Evolutionary conservation across 148 eudicot species (phyloP), one percentile per base, ranked within the genome.

Genomic region (Arctostaphylos glauca): DNA sequence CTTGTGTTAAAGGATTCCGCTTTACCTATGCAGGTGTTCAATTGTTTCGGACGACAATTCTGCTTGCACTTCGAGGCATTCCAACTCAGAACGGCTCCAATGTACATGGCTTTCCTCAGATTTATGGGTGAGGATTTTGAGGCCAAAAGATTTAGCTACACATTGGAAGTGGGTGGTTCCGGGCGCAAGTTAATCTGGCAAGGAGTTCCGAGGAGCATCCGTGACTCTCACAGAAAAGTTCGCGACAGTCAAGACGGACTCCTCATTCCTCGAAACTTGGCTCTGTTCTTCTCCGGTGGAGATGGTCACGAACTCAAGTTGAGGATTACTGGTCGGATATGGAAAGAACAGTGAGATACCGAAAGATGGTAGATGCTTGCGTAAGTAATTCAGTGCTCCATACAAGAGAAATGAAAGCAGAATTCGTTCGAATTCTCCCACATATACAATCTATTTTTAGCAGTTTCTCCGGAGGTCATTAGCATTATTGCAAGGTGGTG

Each of bases 51-150:
- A 43, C 84, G 87, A 74, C 88, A 85, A 21, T 90, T 90, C 77
- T 88, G 87, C 81, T 74, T 91, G 82, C 94, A 91, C 74, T 91
- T 91, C 54, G 94, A 91, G 82, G 94, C 94, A 0, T 91, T 88
- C 80, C 85, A 83, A 59, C 91, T 91, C 5, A 91, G 94, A 7
- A 68, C 77, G 43, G 76, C 94, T 43, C 92, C 91, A 5, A 91
- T 90, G 31, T 91, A 86, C 86, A 91, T 90, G 83, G 90, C 94
- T 3, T 91, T 91, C 81, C 71, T 91, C 6, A 88, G 91, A 48
- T 91, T 90, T 83, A 91, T 91, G 94, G 94, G 94, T 1, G 94
- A 90, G 76, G 94, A 91, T n/a, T 71, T 5, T 13, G 94, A 91
- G 62, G 94, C 92, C 1, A 86, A 82, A 56, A 87, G 82, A 44